A percentile compares a stretch with the other conserved stretches of the same genome.
Conservation (phyloP, 2,329 filamentous ascomycete genomes). For the Xylariomycetidae sp. region DNA sequence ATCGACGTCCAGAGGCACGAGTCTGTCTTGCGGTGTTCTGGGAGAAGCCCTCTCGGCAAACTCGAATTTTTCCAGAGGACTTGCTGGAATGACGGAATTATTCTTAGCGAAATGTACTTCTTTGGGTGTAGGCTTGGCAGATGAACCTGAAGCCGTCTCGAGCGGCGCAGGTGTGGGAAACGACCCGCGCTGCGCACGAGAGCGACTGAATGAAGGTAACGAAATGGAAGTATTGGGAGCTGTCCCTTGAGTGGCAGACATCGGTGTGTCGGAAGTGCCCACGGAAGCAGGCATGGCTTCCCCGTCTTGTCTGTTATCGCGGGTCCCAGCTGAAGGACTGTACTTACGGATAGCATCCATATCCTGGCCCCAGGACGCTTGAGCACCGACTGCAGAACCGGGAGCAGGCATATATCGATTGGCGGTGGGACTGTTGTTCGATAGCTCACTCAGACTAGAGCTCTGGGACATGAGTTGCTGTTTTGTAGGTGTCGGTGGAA, state of each 20-base stretch:
- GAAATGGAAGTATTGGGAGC: conserved; percentile 28
- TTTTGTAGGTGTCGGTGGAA: conserved; percentile 94
- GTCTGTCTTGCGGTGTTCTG: conserved; percentile 70
- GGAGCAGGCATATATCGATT: conserved; percentile 37
- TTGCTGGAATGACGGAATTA: conserved; percentile 48
- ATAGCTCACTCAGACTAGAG: conserved; percentile 29
- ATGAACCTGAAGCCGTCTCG: conserved; percentile 17
- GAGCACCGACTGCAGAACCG: conserved; percentile 33
- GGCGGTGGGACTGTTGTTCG: conserved; percentile 41
- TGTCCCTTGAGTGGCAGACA: conserved; percentile 27
- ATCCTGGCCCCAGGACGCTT: conserved; percentile 17
- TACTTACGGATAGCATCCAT: conserved; percentile 37
- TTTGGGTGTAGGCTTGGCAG: conserved; percentile 28
- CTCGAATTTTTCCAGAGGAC: conserved; percentile 51
- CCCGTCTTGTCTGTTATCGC: conserved; percentile 10
- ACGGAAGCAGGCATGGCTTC: conserved; percentile 12
- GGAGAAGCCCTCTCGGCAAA: conserved; percentile 50
- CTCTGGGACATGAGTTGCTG: conserved; percentile 40
- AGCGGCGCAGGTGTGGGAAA: conserved; percentile 30
- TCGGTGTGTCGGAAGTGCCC: conserved; percentile 22
- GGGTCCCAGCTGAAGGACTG: conserved; percentile 19
- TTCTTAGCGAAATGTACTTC: conserved; percentile 49
- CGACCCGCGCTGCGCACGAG: conserved; percentile 26
- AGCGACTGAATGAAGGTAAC: conserved; percentile 33
- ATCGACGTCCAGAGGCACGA: conserved; percentile 71